A percentile compares a stretch with the other conserved stretches of the same genome.
phyloP scores from a whole-genome alignment of 73 alveolate species.

The Stentor roeselii region DNA sequence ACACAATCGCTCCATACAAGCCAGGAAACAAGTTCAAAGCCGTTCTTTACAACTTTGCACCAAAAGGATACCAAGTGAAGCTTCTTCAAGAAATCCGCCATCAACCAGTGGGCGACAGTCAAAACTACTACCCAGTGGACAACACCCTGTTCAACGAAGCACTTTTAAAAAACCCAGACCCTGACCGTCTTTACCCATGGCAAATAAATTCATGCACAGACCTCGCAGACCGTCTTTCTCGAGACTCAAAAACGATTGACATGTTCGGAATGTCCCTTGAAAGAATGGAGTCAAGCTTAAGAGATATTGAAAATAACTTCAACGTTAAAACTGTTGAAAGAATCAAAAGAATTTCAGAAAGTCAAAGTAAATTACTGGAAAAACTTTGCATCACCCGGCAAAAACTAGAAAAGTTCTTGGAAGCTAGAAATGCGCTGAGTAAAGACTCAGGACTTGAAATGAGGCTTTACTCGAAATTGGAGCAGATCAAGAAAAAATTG shows the following conservation, averaged over 20 bases:
- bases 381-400: slow-evolving; percentile 14
- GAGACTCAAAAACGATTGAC: neutral
- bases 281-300: neutral
- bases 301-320: neutral
- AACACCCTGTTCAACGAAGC: neutral
- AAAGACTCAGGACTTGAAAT: slow-evolving; percentile 12
- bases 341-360: neutral
- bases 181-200: slow-evolving; percentile 15
- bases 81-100: neutral
- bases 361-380: neutral
- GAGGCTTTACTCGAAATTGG: neutral
- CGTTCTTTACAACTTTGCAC: slow-evolving; percentile 5
- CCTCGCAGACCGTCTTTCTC: neutral
- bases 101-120: neutral
- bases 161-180: slow-evolving; percentile 14
- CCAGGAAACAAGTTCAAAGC: slow-evolving; percentile 21
- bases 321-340: neutral
- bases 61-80: neutral
- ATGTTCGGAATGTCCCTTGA: neutral
- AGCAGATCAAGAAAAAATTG: neutral
- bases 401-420: neutral
- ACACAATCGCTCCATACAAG: neutral
- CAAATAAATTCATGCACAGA: slow-evolving; percentile 1
- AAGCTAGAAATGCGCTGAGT: neutral
- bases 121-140: neutral